Conservation (phyloP, 768 basidiomycete species). For the Leucocoprinus leucothites region DNA sequence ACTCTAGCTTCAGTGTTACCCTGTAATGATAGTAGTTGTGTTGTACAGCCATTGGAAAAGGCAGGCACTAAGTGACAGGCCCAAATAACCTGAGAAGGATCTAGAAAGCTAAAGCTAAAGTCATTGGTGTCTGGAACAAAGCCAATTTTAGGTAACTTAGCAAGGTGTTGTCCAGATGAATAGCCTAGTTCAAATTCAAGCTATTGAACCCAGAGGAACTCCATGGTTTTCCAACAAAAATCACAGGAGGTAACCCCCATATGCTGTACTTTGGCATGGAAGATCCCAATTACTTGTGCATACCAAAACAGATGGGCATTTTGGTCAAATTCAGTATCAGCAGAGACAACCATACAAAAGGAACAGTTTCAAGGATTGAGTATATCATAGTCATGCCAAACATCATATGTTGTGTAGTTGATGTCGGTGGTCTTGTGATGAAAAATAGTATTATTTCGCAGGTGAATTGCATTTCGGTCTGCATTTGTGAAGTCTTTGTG, state of each 20-base stretch:
- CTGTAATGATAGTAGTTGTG: constrained; percentile 2
- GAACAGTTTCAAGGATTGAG: too few species aligned
- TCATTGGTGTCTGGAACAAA: constrained; percentile 27
- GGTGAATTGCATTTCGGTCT: too few species aligned
- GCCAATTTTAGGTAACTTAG: constrained; percentile 33
- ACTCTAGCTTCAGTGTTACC: constrained; percentile 5
- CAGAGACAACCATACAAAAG: too few species aligned
- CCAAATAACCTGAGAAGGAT: constrained; percentile 28
- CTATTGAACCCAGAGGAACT: constrained; percentile 22
- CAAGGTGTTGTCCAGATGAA: constrained; percentile 23
- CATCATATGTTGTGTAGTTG: too few species aligned
- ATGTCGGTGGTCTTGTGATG: too few species aligned
- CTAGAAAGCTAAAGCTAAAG: constrained; percentile 31
- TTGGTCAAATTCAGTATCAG: too few species aligned
- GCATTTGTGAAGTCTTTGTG: too few species aligned
- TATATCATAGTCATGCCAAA: too few species aligned
- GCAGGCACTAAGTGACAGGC: constrained; percentile 31
- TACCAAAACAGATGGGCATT: too few species aligned
- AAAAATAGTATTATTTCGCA: too few species aligned
- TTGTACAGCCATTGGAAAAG: constrained; percentile 22
- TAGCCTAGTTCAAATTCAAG: constrained; percentile 26
- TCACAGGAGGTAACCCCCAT: background rate
- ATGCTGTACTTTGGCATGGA: constrained; percentile 19
- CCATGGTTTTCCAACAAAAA: constrained; percentile 19
- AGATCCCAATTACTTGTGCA: constrained; percentile 20